Percentiles rank a stretch among this genome's conserved stretches.
Conservation (phyloP, 1,139 yeast genomes). For the Diutina catenulata region DNA sequence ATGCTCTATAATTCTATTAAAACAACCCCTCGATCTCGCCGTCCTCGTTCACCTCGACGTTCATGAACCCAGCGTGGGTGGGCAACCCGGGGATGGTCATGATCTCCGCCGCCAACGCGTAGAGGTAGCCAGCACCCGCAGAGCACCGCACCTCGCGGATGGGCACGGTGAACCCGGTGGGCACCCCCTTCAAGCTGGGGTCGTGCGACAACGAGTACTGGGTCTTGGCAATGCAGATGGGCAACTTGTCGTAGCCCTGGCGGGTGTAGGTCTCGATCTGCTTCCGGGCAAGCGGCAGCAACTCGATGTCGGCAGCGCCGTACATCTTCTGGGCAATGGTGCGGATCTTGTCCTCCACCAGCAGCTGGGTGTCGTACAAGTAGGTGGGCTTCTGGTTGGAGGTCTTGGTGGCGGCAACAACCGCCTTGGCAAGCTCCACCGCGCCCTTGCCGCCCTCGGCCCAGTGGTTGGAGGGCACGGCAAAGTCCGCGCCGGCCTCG, state of each 20-base stretch:
- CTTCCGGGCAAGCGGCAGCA: slow-evolving; percentile 72
- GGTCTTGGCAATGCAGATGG: slow-evolving; percentile 95
- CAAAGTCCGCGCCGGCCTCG: slow-evolving; percentile 92
- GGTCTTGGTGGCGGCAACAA: slow-evolving; percentile 60
- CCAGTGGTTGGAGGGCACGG: slow-evolving; percentile 95
- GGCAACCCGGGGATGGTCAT: slow-evolving; percentile 97
- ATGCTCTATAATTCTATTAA: slow-evolving; percentile 27
- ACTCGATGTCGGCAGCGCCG: slow-evolving; percentile 86
- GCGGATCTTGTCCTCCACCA: slow-evolving; percentile 76
- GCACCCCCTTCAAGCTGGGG: slow-evolving; percentile 88
- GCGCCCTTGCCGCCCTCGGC: slow-evolving; percentile 98
- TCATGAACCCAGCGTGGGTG: slow-evolving; percentile 94
- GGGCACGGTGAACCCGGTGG: slow-evolving; percentile 88
- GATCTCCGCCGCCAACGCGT: slow-evolving; percentile 94
- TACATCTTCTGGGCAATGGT: slow-evolving; percentile 85
- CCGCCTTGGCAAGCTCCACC: slow-evolving; percentile 74
- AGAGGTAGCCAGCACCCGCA: slow-evolving; percentile 93
- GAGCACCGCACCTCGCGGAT: slow-evolving; percentile 90
- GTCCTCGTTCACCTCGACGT: slow-evolving; percentile 84
- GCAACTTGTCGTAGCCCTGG: slow-evolving; percentile 88
- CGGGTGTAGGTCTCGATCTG: slow-evolving; percentile 75
- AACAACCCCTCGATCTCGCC: slow-evolving; percentile 95
- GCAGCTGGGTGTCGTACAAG: slow-evolving; percentile 58
- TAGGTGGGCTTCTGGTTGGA: slow-evolving; percentile 42
- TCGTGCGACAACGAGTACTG: slow-evolving; percentile 95